These are phyloP conservation scores for Hyaloscypha bicolor DNA, from an alignment of 495 filamentous ascomycete species.

Conservation along the genomic window DNA sequence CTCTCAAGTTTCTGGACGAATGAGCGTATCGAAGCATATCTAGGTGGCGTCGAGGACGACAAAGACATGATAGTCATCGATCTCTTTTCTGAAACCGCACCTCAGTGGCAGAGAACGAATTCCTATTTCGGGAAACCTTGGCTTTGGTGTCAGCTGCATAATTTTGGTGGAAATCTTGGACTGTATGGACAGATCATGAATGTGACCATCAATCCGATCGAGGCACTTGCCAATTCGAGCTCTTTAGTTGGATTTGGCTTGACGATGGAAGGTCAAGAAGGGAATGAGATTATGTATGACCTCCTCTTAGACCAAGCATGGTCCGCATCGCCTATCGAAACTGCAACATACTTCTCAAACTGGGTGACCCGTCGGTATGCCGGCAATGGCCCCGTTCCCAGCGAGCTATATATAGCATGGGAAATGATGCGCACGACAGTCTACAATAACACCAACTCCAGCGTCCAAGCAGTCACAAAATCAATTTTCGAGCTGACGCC, in stretches of 20 bases:
- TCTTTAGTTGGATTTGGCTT: constrained; percentile 50
- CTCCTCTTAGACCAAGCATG: constrained; percentile 55
- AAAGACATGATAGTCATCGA: constrained; percentile 55
- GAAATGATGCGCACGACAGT: constrained; percentile 49
- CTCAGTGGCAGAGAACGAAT: constrained; percentile 54
- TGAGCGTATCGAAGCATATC: constrained; percentile 49
- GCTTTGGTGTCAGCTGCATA: constrained; percentile 55
- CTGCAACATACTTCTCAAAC: constrained; percentile 46
- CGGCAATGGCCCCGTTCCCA: constrained; percentile 38
- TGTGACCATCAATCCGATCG: constrained; percentile 48
- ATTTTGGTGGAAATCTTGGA: constrained; percentile 54
- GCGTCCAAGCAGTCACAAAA: constrained; percentile 44
- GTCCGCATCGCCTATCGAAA: constrained; percentile 46
- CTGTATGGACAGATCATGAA: constrained; percentile 55
- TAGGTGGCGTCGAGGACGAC: constrained; percentile 47
- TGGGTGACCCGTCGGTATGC: constrained; percentile 51
- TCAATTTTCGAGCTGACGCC: constrained; percentile 50
- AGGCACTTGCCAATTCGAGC: constrained; percentile 42
- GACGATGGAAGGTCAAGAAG: constrained; percentile 54
- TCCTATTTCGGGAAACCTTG: constrained; percentile 57
- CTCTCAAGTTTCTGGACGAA: constrained; percentile 52
- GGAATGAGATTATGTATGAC: constrained; percentile 58
- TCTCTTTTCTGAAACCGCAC: constrained; percentile 51
- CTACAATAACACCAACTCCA: constrained; percentile 55
- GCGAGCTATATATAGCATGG: constrained; percentile 47